Evolutionary conservation across 495 filamentous ascomycete species (phyloP).

Genomic region (Immersiella caudata): DNA sequence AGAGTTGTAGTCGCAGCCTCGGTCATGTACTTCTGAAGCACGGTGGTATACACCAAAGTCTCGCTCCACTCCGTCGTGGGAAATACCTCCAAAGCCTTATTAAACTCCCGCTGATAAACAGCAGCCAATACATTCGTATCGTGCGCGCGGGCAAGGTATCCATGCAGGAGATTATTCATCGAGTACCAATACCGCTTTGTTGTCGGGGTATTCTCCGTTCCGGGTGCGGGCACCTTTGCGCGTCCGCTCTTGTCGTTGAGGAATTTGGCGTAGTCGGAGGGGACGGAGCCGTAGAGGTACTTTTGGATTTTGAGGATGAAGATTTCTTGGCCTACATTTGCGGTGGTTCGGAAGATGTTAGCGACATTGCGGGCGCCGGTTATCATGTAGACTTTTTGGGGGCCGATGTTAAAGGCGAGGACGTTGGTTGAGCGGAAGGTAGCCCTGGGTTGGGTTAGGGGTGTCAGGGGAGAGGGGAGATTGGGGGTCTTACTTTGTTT

Average conservation of each 20-base stretch:
- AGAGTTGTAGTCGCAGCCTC: conserved; percentile 17
- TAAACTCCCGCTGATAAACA: conserved; percentile 23
- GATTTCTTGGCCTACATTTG: conserved; percentile 15
- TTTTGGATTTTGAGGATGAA: conserved; percentile 28
- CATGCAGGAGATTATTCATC: conserved; percentile 21
- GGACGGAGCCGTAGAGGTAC: conserved; percentile 12
- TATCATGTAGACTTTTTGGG: conserved; percentile 30
- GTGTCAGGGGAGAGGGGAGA: too few species aligned
- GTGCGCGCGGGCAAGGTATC: conserved; percentile 16
- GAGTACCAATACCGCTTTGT: conserved; percentile 28
- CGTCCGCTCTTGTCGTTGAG: conserved; percentile 26
- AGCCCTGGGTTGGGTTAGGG: background rate
- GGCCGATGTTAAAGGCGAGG: background rate
- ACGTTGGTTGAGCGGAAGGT: background rate
- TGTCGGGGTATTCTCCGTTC: conserved; percentile 5
- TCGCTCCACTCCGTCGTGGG: conserved; percentile 19
- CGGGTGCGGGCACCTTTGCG: conserved; percentile 9
- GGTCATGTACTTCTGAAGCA: background rate
- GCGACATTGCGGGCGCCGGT: conserved; percentile 25
- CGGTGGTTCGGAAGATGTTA: conserved; percentile 25
- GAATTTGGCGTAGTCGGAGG: conserved; percentile 27
- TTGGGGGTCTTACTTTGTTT: too few species aligned
- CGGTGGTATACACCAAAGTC: background rate
- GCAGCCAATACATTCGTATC: conserved; percentile 22
- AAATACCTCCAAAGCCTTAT: conserved; percentile 8